These are phyloP conservation scores for Nakaseomyces kungkrabaensis DNA, from an alignment of 1,139 yeast genomes.

Conservation along the genomic window DNA sequence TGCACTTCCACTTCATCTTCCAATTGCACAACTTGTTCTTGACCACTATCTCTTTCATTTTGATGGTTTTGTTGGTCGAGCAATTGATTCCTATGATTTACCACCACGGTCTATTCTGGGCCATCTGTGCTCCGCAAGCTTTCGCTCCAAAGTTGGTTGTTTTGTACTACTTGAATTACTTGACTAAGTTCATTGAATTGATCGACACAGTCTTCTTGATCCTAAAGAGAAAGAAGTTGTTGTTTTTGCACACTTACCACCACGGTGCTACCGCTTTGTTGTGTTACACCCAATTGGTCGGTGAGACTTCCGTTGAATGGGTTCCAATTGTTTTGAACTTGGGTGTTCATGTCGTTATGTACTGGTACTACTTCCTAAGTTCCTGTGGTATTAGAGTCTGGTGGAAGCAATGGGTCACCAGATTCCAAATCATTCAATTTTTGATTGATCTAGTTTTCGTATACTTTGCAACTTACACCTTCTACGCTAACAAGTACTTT, in stretches of 20 bases:
- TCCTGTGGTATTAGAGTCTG: constrained; percentile 93
- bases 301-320: constrained; percentile 89
- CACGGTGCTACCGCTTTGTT: constrained; percentile 97
- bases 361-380: constrained; percentile 92
- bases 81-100: constrained; percentile 77
- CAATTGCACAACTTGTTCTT: constrained; percentile 74
- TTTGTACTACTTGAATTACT: constrained; percentile 70
- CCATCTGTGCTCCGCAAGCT: constrained; percentile 70
- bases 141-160: constrained; percentile 82
- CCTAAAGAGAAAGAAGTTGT: constrained; percentile 78
- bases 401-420: constrained; percentile 99
- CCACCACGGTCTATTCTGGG: constrained; percentile 70
- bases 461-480: constrained; percentile 85
- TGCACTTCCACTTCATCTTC: constrained; percentile 62
- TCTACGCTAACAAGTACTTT: constrained; percentile 53
- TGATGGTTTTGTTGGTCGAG: constrained; percentile 65
- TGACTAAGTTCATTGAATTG: constrained; percentile 74
- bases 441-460: constrained; percentile 81
- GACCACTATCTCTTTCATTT: constrained; percentile 57
- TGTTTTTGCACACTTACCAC: constrained; percentile 91
- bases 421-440: constrained; percentile 91
- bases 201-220: constrained; percentile 88
- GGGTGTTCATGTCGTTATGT: constrained; percentile 94
- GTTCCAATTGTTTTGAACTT: constrained; percentile 84
- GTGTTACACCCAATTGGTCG: constrained; percentile 89